Evolutionary conservation across 495 filamentous ascomycete genomes (phyloP), one percentile per base, ranked within the genome.

Genomic region (Acidomyces sp.): DNA sequence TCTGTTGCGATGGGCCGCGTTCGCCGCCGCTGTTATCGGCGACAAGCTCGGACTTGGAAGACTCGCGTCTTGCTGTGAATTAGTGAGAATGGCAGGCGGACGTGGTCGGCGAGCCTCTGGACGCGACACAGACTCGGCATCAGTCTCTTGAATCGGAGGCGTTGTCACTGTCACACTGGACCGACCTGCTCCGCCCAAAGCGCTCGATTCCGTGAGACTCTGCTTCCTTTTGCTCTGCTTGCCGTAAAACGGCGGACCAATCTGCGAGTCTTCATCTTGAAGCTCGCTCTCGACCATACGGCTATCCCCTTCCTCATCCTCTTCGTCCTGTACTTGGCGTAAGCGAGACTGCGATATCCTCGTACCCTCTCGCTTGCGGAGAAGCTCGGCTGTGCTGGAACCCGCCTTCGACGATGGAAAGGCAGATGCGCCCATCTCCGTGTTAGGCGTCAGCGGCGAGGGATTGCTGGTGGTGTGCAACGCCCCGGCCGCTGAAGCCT

Each of bases 1-100:
- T 11, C 34, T 41, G 18, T 37, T 24, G 15, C 48, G 48, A 6
- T 51, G 49, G 9, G 56, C 60, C 39, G 67, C 55, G 22, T 79
- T 80, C 45, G 84, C 75, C 22, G 85, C 82, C 18, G 86, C 78
- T 17, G 82, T 78, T 25, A 93, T 88, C 1, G 90, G 90, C 15
- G 92, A 96, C 33, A 96, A 64, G 47, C 90, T 86, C 26, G 90
- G 90, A 54, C 90, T 96, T 23, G 92, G 92, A 35, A 99, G 66
- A 56, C 85, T 95, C 46, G 82, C 82, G 61, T 93, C 86, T 56
- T 90, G 82, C 19, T 75, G 74, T 21, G 75, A 74, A 20, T 69
- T 59, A 1, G 77, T 75, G 53, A 77, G 80, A 38, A 79, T 62
- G 23, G 43, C 51, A 22, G 40, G 48, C 16, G 44, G 28, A n/a